Evolutionary conservation across 176 grass and related monocot species (phyloP).

Genomic region (Triticum aestivum): IWGSC_CS_RefSeq_v2.1 NC_057801.1:173043092-173043591

Average conservation of each 20-base stretch:
- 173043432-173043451: background rate
- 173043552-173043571: conserved; percentile 68
- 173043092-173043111: too few species aligned
- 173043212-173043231: background rate
- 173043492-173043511: conserved; percentile 69
- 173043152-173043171: too few species aligned
- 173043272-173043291: background rate
- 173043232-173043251: background rate
- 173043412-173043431: background rate
- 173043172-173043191: too few species aligned
- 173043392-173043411: background rate
- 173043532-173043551: conserved; percentile 76
- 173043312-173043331: background rate
- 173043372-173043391: background rate
- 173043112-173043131: too few species aligned
- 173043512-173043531: conserved; percentile 68
- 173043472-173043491: background rate
- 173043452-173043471: too few species aligned
- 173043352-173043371: background rate
- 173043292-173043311: background rate
- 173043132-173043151: too few species aligned
- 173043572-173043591: conserved; percentile 47
- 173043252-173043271: background rate
- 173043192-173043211: background rate
- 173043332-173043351: background rate